Evolutionary conservation across 2,329 filamentous ascomycete species (phyloP).

Genomic region (Berkeleyomyces rouxiae): DNA sequence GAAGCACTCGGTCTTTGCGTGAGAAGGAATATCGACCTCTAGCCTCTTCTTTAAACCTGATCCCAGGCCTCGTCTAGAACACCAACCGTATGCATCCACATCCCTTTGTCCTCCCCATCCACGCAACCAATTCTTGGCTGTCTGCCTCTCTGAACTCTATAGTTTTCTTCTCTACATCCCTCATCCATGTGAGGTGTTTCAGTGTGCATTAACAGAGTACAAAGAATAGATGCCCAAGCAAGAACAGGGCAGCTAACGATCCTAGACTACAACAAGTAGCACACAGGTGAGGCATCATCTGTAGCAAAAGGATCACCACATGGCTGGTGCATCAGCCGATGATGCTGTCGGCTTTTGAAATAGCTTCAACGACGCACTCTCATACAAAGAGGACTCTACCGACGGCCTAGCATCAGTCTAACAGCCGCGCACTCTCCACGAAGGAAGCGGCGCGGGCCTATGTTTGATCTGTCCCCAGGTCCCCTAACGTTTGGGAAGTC

Average conservation of each 20-base stretch:
- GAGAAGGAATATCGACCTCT: not conserved
- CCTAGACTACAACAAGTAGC: not conserved
- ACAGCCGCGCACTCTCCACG: not conserved
- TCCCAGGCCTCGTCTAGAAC: not conserved
- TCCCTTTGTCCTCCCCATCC: not conserved
- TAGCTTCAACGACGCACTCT: not conserved
- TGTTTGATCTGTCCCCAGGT: not conserved
- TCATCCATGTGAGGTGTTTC: not conserved
- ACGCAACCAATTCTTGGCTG: not conserved
- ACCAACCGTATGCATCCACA: not conserved
- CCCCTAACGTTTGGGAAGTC: not conserved
- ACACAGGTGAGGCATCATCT: not conserved
- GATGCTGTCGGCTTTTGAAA: not conserved
- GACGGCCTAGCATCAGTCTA: not conserved
- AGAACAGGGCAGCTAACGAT: slow-evolving; percentile 1
- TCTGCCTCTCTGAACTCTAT: not conserved
- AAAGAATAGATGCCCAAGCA: not conserved
- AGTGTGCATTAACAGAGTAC: not conserved
- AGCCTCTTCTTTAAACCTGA: not conserved
- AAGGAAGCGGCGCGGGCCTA: slow-evolving; percentile 1
- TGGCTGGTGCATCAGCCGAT: not conserved
- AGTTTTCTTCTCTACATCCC: not conserved
- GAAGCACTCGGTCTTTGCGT: not conserved
- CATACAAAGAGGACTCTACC: not conserved
- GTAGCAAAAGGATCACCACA: not conserved